Evolutionary conservation across 495 filamentous ascomycete species (phyloP), one percentile per base, ranked within the genome.

Genomic region (Podospora pseudoanserina): DNA sequence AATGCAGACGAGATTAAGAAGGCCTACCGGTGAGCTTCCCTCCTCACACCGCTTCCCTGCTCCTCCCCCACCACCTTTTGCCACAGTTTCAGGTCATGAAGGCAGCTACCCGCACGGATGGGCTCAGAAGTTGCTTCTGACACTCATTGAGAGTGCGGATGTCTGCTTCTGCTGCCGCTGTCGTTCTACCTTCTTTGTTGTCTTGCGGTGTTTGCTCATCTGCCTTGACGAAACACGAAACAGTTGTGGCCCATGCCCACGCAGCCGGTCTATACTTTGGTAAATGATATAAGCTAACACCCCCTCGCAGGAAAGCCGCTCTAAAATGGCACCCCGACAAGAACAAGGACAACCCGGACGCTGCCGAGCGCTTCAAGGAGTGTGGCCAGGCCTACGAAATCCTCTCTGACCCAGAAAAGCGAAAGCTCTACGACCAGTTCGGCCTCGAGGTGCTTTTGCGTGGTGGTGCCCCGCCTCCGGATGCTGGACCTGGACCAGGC

Each of bases 331-430:
- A 99, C 75, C 95, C 95, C 0, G 95, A 99, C 79, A 98, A 98
- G 84, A 98, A 98, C 82, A 94, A 93, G 77, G 90, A 96, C 78
- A 92, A 95, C 72, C 89, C 93, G 19, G 76, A 85, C 19, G 90
- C 93, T 26, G 81, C 87, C 65, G 94, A 98, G 71, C 96, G 92
- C 74, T 99, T 99, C 80, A 94, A 94, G 83, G 94, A 98, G 72
- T 88, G 92, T 63, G 96, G 92, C 1, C 94, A 98, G 80, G 95
- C 95, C 59, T 99, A 97, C 82, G 95, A 99, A 82, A 94, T 99
- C 74, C 89, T 99, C 13, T 94, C 91, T 70, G 95, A 99, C 76
- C 94, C 95, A 44, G 96, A 98, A 74, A 98, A 98, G 79, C 90
- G 95, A 66, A 96, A 97, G 80, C 89, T 89, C 26, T 99, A 99